phyloP scores from a whole-genome alignment of 2,329 filamentous ascomycete species.

The Aspergillus sp. region DNA sequence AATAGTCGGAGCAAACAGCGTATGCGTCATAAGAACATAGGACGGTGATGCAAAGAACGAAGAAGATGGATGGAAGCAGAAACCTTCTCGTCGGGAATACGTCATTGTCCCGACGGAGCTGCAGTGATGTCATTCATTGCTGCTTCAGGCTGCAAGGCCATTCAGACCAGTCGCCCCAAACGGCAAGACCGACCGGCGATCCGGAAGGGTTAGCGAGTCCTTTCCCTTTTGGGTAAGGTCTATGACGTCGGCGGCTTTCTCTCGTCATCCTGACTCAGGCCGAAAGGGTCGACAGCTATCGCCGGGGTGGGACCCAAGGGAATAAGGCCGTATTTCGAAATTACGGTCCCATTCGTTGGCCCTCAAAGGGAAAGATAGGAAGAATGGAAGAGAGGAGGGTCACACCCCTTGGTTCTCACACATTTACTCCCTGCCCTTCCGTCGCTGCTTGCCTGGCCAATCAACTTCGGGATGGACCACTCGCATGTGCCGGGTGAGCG shows the following conservation, averaged over 20 bases:
- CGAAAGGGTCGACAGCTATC: not conserved
- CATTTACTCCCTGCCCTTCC: conserved; percentile 37
- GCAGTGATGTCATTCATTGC: conserved; percentile 23
- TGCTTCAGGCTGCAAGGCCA: conserved; percentile 12
- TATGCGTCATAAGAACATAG: conserved; percentile 17
- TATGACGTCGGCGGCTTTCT: conserved; percentile 25
- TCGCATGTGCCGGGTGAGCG: conserved; percentile 87
- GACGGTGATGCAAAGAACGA: too few species aligned
- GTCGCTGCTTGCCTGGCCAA: conserved; percentile 65
- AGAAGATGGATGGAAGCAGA: too few species aligned
- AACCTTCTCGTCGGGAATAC: not conserved
- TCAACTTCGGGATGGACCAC: conserved; percentile 90
- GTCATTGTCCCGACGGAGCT: conserved; percentile 6
- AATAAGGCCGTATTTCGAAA: not conserved
- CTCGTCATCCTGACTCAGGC: conserved; percentile 20
- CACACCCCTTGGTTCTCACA: not conserved
- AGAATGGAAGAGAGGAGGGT: not conserved
- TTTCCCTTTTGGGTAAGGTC: conserved; percentile 12
- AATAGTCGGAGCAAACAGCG: conserved; percentile 5
- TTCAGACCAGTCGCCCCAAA: conserved; percentile 6
- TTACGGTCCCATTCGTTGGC: conserved; percentile 10
- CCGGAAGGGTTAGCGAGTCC: conserved; percentile 15
- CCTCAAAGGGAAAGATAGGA: not conserved
- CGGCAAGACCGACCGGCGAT: conserved; percentile 20
- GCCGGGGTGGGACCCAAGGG: not conserved